phyloP scores from a whole-genome alignment of 257 asterid species.

The Knoxia roxburghii region DNA sequence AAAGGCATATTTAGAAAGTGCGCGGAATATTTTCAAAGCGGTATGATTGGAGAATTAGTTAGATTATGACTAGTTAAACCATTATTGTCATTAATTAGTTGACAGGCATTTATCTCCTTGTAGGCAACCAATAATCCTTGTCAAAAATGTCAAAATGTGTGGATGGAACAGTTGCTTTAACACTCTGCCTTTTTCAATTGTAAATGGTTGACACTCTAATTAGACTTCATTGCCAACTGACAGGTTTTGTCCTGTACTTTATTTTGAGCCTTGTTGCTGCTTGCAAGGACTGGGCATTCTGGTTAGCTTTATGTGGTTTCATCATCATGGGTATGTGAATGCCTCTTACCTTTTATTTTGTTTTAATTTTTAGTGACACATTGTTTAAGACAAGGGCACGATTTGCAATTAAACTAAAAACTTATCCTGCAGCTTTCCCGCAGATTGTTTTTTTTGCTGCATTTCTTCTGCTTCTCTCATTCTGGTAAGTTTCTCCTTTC shows the following conservation, averaged over 20 bases:
- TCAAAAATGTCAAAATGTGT: background rate
- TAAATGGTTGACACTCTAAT: background rate
- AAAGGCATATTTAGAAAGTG: background rate
- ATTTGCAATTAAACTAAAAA: conserved; percentile 13
- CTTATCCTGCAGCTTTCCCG: conserved; percentile 70
- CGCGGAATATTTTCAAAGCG: background rate
- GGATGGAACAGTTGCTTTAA: background rate
- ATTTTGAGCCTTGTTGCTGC: conserved; percentile 73
- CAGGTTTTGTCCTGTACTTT: conserved; percentile 87
- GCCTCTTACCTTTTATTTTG: background rate
- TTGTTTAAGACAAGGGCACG: conserved; percentile 13
- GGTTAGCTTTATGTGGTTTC: conserved; percentile 90
- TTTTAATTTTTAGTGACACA: too few relatives aligned
- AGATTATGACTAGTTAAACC: background rate
- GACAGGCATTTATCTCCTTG: background rate
- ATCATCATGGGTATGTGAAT: conserved; percentile 69
- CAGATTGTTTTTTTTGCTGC: conserved; percentile 72
- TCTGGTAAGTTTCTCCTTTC: conserved; percentile 53
- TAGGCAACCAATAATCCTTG: background rate
- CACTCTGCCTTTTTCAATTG: background rate
- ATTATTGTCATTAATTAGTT: background rate
- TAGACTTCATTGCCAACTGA: conserved; percentile 22
- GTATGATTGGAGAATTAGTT: background rate
- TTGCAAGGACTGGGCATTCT: conserved; percentile 82
- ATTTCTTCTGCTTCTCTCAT: conserved; percentile 83